These are phyloP conservation scores for Talinum fruticosum DNA, from an alignment of 148 eudicot species.

Conservation along the genomic window DNA sequence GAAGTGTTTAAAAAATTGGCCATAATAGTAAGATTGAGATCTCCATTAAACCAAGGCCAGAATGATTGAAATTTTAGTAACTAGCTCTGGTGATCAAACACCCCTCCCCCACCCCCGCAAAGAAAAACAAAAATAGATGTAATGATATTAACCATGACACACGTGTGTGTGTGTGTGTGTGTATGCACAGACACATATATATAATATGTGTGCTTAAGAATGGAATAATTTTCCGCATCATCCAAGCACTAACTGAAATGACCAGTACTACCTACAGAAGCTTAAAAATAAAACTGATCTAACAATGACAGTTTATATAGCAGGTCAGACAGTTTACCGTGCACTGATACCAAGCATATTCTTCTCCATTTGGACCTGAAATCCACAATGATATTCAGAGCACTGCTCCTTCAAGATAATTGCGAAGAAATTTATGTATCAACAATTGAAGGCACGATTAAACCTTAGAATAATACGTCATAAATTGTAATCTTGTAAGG, in stretches of 20 bases:
- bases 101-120: background rate
- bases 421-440: background rate
- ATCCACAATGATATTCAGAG: conserved; percentile 13
- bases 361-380: conserved; percentile 97
- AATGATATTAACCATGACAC: background rate
- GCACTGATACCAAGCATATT: conserved; percentile 98
- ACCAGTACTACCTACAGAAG: background rate
- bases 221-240: background rate
- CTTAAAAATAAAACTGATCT: background rate
- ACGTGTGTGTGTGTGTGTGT: background rate
- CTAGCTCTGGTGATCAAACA: background rate
- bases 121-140: too few species aligned
- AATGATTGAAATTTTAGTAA: background rate
- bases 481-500: background rate
- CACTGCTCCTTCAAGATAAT: background rate
- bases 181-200: background rate
- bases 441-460: background rate
- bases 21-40: too few species aligned
- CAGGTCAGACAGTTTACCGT: conserved; percentile 49
- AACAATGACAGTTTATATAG: background rate
- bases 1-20: too few species aligned
- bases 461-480: background rate
- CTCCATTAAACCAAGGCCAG: too few species aligned
- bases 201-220: background rate
- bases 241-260: background rate